Evolutionary conservation across 1,284 basidiomycete genomes (phyloP).

Genomic region (Ganoderma resinaceum): DNA sequence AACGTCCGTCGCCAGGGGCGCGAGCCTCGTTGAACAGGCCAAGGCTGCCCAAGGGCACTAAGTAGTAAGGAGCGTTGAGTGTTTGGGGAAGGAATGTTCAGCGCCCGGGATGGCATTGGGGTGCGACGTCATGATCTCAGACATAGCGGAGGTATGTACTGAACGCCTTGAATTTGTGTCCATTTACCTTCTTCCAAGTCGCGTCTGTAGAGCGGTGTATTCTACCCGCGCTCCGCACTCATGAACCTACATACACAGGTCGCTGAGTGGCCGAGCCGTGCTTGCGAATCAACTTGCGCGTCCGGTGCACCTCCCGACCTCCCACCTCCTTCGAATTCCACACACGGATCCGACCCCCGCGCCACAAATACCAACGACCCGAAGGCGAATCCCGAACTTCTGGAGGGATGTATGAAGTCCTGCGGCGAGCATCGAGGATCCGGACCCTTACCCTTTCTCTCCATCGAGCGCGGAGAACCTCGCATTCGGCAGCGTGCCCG

Average conservation of each 20-base stretch:
- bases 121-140: too few relatives aligned
- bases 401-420: background rate
- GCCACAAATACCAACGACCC: background rate
- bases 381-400: conserved; percentile 1
- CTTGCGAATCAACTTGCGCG: background rate
- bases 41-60: too few relatives aligned
- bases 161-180: background rate
- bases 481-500: background rate
- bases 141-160: background rate
- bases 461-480: background rate
- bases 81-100: background rate
- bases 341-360: background rate
- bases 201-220: background rate
- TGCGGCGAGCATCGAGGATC: background rate
- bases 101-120: too few relatives aligned
- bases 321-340: too few relatives aligned
- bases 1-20: background rate
- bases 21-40: too few relatives aligned
- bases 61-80: too few relatives aligned
- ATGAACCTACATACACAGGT: background rate
- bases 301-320: background rate
- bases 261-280: background rate
- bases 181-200: background rate
- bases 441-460: background rate
- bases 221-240: background rate